Percentiles rank a stretch among this genome's conserved stretches.
Conservation (phyloP, 2,329 filamentous ascomycete species). For the Bipolaris bicolor region DNA sequence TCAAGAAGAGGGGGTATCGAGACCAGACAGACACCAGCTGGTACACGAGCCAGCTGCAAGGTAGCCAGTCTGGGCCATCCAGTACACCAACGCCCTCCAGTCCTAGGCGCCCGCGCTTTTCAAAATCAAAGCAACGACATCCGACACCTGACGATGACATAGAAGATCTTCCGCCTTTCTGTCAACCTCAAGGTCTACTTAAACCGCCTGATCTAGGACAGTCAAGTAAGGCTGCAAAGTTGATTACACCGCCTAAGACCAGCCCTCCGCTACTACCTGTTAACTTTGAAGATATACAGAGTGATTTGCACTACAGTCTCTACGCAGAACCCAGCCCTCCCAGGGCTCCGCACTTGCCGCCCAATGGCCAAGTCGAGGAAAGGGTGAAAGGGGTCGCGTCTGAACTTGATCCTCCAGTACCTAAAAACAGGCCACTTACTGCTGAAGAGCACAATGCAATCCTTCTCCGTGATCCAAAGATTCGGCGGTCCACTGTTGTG, state of each 20-base stretch:
- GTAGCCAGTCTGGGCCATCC: slow-evolving; percentile 33
- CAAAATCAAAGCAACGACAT: slow-evolving; percentile 20
- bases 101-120: slow-evolving; percentile 31
- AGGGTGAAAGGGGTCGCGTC: slow-evolving; percentile 6
- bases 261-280: slow-evolving; percentile 30
- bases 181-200: slow-evolving; percentile 43
- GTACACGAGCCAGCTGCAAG: slow-evolving; percentile 74
- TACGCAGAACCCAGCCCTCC: slow-evolving; percentile 30
- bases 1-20: slow-evolving; percentile 69
- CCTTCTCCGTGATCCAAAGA: slow-evolving; percentile 80
- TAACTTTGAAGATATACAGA: slow-evolving; percentile 6
- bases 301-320: slow-evolving; percentile 30
- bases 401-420: neutral
- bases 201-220: slow-evolving; percentile 15
- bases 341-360: slow-evolving; percentile 8
- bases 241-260: slow-evolving; percentile 41
- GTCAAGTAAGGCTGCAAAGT: slow-evolving; percentile 16
- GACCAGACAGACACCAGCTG: slow-evolving; percentile 84
- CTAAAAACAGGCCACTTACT: slow-evolving; percentile 61
- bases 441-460: slow-evolving; percentile 92
- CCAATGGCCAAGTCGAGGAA: slow-evolving; percentile 13
- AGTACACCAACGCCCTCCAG: slow-evolving; percentile 33
- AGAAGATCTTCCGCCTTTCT: slow-evolving; percentile 41
- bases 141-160: slow-evolving; percentile 36
- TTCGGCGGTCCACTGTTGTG: slow-evolving; percentile 86